Base-by-base conservation (phyloP, 1,284 basidiomycete species). In the Malassezia furfur region DNA sequence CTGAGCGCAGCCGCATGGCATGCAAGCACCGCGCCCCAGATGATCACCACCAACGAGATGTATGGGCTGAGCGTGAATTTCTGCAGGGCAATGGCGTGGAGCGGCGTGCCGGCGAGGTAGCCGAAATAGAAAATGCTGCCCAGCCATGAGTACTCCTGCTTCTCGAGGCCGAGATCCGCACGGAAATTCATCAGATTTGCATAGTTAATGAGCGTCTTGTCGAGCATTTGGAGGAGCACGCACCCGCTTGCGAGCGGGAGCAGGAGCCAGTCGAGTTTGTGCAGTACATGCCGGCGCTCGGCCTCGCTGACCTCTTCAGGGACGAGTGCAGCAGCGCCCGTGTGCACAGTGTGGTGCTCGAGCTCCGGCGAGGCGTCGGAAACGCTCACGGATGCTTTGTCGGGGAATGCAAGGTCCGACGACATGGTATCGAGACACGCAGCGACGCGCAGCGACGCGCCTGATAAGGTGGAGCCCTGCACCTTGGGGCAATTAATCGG, bases 191-290 rank as follows among this genome's bases (percentile, higher is more conserved):
- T 59, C n/a, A 74, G 60, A 43, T 57, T 58, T 50, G 63, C 64
- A 50, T 68, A 71, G 46, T 60, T 64, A 46, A 66, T 58, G 21
- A 58, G 62, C 14, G 62, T 68, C 57, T 73, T 73, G 59, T 72
- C 69, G 2, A 72, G 55, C 48, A 66, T 70, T 38, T 74, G 72
- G 8, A 73, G 34, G 14, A 52, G 41, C 10, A 52, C 50, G 17
- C 50, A 52, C 5, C 40, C 41, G 22, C 50, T 52, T 2, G 50
- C 41, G 6, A 74, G 50, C 0, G 72, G 72, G 54, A 74, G 53
- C 38, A 75, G 54, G 30, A 64, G 38, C 45, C 31, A 14, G 59
- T 75, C 73, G 46, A 74, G 65, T 55, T 74, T 75, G 40, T 65
- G 55, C 2, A 72, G 48, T 3, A 72, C 62, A 3, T 45, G 46